Base-by-base conservation (phyloP, 2,329 filamentous ascomycete species). In the Aureobasidium subglaciale region DNA sequence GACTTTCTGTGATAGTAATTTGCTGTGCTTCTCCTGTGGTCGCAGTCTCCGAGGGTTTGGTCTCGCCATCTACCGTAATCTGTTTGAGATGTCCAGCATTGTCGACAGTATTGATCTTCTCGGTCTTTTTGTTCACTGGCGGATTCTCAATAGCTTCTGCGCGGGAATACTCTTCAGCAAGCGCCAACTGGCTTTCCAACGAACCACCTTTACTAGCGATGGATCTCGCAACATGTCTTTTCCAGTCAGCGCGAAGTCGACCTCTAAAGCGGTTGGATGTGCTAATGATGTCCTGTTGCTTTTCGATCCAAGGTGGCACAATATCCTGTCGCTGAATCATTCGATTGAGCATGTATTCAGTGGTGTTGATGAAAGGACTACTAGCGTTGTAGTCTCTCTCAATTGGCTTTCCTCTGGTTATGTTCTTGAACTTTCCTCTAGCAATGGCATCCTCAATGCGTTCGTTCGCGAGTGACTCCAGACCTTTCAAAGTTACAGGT, bases 261-360 rank as follows among this genome's bases (percentile, higher is more conserved):
- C 76, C 73, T 2, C 93, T 81, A 66, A 99, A 96, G 1, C 78
- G 77, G 11, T 77, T 79, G 1, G 85, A 80, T 0, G 87, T 80
- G 58, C 82, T 83, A 10, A 84, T 79, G 5, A 97, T 75, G 64
- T 96, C 90, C 67, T 97, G 92, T 69, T 99, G 93, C 72, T 96
- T 97, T 71, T 99, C 93, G 58, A 99, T 97, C 93, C 93, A 99
- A 0, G 92, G 92, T 1, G 93, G 93, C 0, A 95, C 89, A 58
- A 97, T 88, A 18, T 96, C 91, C 70, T 99, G 93, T 57, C 87
- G 86, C 72, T 96, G 88, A 60, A 99, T 96, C 75, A 97, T 96
- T 72, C 95, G 93, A 73, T 99, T 97, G 86, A 97, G 87, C 64
- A 97, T 88, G 68, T 96, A 96, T 71, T 97, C 92, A 0, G 93